Evolutionary conservation across 140 eudicot genomes (phyloP).

Genomic region (Ambrosia hybrid): DNA sequence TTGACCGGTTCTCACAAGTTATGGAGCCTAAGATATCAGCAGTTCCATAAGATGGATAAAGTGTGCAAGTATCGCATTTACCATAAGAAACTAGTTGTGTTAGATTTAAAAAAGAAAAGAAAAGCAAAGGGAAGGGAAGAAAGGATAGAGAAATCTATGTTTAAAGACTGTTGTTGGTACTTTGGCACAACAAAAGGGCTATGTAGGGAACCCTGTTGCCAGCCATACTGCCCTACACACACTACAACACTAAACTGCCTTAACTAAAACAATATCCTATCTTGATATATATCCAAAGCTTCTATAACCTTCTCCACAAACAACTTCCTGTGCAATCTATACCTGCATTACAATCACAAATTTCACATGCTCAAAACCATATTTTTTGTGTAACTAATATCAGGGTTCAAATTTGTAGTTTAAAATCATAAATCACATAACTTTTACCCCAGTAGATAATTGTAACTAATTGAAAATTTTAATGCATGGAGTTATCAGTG

Average conservation of each 20-base stretch:
- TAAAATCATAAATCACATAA: not conserved
- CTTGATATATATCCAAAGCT: constrained; percentile 86
- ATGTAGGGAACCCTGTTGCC: constrained; percentile 20
- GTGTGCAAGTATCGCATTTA: constrained; percentile 21
- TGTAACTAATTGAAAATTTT: not conserved
- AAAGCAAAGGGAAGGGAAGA: not conserved
- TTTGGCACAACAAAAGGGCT: constrained; percentile 8
- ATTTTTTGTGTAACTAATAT: constrained; percentile 12
- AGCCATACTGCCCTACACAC: constrained; percentile 9
- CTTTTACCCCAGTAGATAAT: not conserved
- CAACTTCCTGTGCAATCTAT: constrained; percentile 77
- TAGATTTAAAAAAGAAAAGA: not conserved
- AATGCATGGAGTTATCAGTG: not conserved
- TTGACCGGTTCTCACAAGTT: not conserved
- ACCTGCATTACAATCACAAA: constrained; percentile 58
- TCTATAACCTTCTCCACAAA: constrained; percentile 78
- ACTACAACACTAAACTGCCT: constrained; percentile 25
- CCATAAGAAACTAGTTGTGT: constrained; percentile 26
- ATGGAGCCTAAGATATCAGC: no score
- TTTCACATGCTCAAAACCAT: constrained; percentile 1
- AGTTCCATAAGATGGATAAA: not conserved
- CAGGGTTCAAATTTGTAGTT: not conserved
- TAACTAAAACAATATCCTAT: constrained; percentile 62
- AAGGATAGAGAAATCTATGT: constrained; percentile 23
- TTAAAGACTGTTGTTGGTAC: constrained; percentile 24